Conservation (phyloP, 441 rosid genomes). For the Capsella rubella region DNA sequence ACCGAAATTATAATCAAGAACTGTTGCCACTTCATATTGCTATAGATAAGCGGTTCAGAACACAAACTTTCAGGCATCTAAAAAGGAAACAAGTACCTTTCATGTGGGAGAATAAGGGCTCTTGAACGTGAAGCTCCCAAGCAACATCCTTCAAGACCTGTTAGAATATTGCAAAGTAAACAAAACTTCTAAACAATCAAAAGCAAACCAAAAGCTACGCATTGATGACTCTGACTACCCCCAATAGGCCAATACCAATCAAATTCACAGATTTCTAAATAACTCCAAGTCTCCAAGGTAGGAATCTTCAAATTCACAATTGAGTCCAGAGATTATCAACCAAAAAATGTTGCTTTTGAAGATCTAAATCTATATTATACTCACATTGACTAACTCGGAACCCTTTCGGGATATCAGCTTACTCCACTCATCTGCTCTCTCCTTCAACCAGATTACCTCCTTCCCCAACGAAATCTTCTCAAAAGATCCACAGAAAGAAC, state of each 20-base stretch:
- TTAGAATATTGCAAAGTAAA: constrained; percentile 19
- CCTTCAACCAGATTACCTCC: constrained; percentile 48
- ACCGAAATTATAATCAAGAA: constrained; percentile 18
- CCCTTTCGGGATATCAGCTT: constrained; percentile 52
- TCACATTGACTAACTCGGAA: constrained; percentile 53
- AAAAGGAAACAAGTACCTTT: constrained; percentile 52
- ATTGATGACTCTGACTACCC: not conserved
- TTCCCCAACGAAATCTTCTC: constrained; percentile 36
- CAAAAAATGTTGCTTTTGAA: constrained; percentile 5
- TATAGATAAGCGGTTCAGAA: not conserved
- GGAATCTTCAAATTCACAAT: constrained; percentile 8
- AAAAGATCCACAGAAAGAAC: constrained; percentile 42
- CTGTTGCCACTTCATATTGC: constrained; percentile 5
- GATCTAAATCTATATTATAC: not conserved
- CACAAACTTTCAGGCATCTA: not conserved
- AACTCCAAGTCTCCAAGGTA: not conserved
- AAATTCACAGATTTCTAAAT: constrained; percentile 1
- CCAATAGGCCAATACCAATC: not conserved
- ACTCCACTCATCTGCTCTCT: constrained; percentile 57
- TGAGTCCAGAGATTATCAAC: not conserved
- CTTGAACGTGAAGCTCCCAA: constrained; percentile 65
- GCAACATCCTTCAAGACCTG: constrained; percentile 51
- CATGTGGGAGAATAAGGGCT: constrained; percentile 61
- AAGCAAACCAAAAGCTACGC: constrained; percentile 16
- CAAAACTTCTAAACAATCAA: not conserved